Evolutionary conservation across 805 yeast species (phyloP).

Genomic region (Scheffersomyces lignosus): DNA sequence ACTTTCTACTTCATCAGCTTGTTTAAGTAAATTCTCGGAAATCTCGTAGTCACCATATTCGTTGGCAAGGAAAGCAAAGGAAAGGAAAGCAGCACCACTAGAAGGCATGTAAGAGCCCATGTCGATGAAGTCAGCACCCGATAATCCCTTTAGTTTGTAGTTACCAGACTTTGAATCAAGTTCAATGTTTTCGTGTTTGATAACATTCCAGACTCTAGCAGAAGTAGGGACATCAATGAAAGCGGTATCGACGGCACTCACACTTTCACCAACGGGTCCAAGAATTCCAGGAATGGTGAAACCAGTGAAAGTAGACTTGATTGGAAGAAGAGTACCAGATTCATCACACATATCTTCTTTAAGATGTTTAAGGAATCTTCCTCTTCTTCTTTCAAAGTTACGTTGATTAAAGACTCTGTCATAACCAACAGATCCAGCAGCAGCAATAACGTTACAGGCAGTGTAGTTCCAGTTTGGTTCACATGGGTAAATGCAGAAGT

Average conservation of each 20-base stretch:
- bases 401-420: slow-evolving; percentile 7
- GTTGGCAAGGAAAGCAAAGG: slow-evolving; percentile 8
- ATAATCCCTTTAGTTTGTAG: slow-evolving; percentile 3
- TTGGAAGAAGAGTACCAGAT: slow-evolving; percentile 7
- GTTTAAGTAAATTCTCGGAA: slow-evolving; percentile 7
- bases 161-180: slow-evolving; percentile 4
- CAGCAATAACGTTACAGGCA: slow-evolving; percentile 7
- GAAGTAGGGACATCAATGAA: slow-evolving; percentile 7
- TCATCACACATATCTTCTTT: slow-evolving; percentile 9
- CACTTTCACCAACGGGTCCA: slow-evolving; percentile 7
- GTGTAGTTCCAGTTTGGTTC: slow-evolving; percentile 10
- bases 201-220: slow-evolving; percentile 7
- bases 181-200: slow-evolving; percentile 7
- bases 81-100: slow-evolving; percentile 6
- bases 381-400: slow-evolving; percentile 7
- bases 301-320: slow-evolving; percentile 9
- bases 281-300: slow-evolving; percentile 9
- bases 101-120: slow-evolving; percentile 7
- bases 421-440: slow-evolving; percentile 7
- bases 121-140: slow-evolving; percentile 7
- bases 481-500: slow-evolving; percentile 8
- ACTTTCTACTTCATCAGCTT: slow-evolving; percentile 5
- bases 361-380: slow-evolving; percentile 3
- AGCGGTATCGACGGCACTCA: slow-evolving; percentile 6
- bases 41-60: slow-evolving; percentile 8